Percentiles rank a stretch among this genome's conserved stretches.
These are phyloP conservation scores for Heimioporus sp. DNA, from an alignment of 768 basidiomycete species.

Conservation along the genomic window DNA sequence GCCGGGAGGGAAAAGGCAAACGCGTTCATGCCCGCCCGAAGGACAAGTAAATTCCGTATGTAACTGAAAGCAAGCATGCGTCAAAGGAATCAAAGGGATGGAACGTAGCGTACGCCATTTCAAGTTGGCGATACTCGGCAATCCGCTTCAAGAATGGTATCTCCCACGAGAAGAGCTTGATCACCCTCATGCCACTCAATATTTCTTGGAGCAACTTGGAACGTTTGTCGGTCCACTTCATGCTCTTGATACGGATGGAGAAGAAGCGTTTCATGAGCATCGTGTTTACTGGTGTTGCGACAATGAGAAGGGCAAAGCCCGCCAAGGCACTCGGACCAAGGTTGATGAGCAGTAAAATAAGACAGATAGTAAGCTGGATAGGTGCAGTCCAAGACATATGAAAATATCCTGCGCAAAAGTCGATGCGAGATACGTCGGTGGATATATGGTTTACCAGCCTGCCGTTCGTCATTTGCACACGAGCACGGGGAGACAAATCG, in stretches of 20 bases:
- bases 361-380: constrained; percentile 75
- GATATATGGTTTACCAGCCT: constrained; percentile 93
- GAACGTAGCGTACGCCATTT: constrained; percentile 51
- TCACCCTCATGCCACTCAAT: constrained; percentile 83
- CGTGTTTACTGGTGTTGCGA: constrained; percentile 73
- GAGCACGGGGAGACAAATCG: constrained; percentile 71
- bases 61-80: constrained; percentile 37
- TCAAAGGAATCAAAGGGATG: constrained; percentile 3
- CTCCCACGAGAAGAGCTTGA: constrained; percentile 94
- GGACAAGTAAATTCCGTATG: constrained; percentile 62
- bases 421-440: constrained; percentile 87
- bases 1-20: constrained; percentile 71
- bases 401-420: constrained; percentile 80
- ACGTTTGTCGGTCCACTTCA: constrained; percentile 89
- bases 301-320: constrained; percentile 60
- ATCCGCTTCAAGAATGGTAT: constrained; percentile 75
- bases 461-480: constrained; percentile 81
- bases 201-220: constrained; percentile 89
- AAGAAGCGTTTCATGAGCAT: constrained; percentile 64
- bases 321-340: constrained; percentile 61
- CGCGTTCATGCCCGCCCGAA: constrained; percentile 66
- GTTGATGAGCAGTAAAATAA: constrained; percentile 69
- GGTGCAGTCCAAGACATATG: constrained; percentile 79
- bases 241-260: constrained; percentile 63
- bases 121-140: constrained; percentile 63